Percentiles rank a stretch among this genome's conserved stretches.
Evolutionary conservation across 495 filamentous ascomycete species (phyloP).

Genomic region (Tetracladium marchalianum): DNA sequence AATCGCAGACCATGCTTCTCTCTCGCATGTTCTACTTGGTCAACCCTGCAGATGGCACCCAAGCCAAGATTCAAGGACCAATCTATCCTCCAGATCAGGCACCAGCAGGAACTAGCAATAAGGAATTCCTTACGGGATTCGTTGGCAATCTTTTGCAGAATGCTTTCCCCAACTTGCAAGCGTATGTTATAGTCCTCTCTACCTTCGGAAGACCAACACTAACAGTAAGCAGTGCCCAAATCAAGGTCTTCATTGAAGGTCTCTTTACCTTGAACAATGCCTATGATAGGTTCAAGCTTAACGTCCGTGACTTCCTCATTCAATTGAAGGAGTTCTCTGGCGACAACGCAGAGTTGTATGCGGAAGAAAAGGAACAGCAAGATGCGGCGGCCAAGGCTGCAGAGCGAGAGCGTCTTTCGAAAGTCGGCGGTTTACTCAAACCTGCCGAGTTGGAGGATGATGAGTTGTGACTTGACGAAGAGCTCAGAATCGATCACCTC

Average conservation of each 20-base stretch:
- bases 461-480: slow-evolving; percentile 76
- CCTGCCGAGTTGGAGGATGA: slow-evolving; percentile 92
- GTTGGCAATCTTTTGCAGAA: slow-evolving; percentile 76
- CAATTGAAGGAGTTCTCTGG: slow-evolving; percentile 93
- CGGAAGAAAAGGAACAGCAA: slow-evolving; percentile 84
- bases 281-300: slow-evolving; percentile 81
- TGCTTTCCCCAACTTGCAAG: slow-evolving; percentile 87
- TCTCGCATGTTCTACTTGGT: slow-evolving; percentile 95
- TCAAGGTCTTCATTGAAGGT: slow-evolving; percentile 76
- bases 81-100: slow-evolving; percentile 80
- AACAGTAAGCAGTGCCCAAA: slow-evolving; percentile 58
- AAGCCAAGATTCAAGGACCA: slow-evolving; percentile 81
- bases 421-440: slow-evolving; percentile 85
- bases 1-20: slow-evolving; percentile 86
- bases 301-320: slow-evolving; percentile 93
- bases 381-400: slow-evolving; percentile 67
- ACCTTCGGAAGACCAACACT: slow-evolving; percentile 19
- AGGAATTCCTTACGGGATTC: slow-evolving; percentile 79
- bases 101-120: slow-evolving; percentile 70
- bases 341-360: slow-evolving; percentile 86
- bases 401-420: slow-evolving; percentile 80
- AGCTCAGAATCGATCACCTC: slow-evolving; percentile 49
- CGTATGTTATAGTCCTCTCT: slow-evolving; percentile 46
- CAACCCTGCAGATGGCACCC: slow-evolving; percentile 44
- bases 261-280: slow-evolving; percentile 75